A percentile compares a stretch with the other conserved stretches of the same genome.
Conservation (phyloP, 2,329 filamentous ascomycete species). For the Curvularia sp. region DNA sequence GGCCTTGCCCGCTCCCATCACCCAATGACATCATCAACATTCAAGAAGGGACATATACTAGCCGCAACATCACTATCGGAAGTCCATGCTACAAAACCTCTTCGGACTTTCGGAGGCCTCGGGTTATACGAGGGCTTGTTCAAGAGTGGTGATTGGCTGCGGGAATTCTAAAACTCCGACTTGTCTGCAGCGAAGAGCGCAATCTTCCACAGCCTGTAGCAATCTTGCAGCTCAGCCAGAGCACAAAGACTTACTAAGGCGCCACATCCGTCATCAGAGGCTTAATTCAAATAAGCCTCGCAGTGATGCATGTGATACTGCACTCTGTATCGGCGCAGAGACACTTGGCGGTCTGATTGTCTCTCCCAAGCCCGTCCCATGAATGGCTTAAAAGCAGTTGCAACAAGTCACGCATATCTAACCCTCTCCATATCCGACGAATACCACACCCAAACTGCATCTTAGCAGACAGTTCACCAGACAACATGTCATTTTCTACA, state of each 20-base stretch:
- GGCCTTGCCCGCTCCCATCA: background rate
- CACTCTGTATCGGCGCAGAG: background rate
- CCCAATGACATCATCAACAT: constrained; percentile 3
- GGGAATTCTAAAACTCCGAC: constrained; percentile 2
- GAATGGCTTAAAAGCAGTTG: constrained; percentile 2
- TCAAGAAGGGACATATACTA: background rate
- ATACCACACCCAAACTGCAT: no score
- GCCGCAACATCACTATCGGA: background rate
- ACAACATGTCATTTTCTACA: constrained; percentile 15
- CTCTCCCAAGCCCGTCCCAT: background rate
- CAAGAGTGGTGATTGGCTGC: background rate
- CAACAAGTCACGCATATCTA: background rate
- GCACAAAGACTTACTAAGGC: background rate
- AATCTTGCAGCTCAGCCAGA: background rate
- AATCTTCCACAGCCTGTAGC: background rate
- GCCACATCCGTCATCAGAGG: no score
- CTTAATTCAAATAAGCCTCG: background rate
- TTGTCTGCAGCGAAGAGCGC: background rate
- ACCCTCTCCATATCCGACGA: background rate
- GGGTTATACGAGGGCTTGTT: background rate
- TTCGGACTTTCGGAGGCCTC: background rate
- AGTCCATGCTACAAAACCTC: background rate
- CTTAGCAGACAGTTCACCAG: background rate
- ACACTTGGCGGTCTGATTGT: background rate
- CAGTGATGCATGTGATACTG: background rate